Base-by-base conservation (phyloP, 805 yeast genomes). In the Kazachstania taianensis region DNA sequence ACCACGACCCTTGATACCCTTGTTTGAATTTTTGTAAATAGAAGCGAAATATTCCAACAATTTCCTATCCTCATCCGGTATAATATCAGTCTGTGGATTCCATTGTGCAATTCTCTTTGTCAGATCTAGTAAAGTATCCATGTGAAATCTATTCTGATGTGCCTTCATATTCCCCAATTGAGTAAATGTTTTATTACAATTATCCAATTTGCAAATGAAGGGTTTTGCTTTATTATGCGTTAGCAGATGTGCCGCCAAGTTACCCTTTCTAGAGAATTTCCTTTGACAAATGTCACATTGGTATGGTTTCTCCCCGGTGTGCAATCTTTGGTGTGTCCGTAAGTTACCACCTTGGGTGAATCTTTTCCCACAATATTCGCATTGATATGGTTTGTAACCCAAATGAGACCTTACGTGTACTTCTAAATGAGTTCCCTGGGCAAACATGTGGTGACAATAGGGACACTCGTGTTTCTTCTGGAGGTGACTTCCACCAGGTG, bases 121-220 rank as follows among this genome's bases (percentile, higher is more conserved):
- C 53, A 86, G 63, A 22, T 64, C 65, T 45, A 75, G 75, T 43
- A 89, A 65, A 0, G 94, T 78, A 12, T 72, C 73, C 44, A 76
- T 59, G 57, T 86, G 97, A 53, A 86, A 85, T 48, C 87, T 69
- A 59, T 87, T 89, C 54, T 87, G 97, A 58, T 89, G 97, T 1
- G 94, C 82, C 59, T 89, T 87, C 66, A 87, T 69, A 52, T 87
- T 87, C 3, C 96, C 96, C 48, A 87, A 66, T 62, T 87, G 97
- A 1, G 96, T 82, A 51, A 87, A 87, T 4, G 80, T 70, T 61
- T 85, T 86, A 45, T 73, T 76, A 61, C 96, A 87, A 40, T 70
- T 67, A 56, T 85, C 95, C 41, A 87, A 67, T 48, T 73, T 74
- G 61, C 96, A 87, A 38, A 72, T 71, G 52, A 67, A 83, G 5